Conservation (phyloP, 106 monocot species). For the Triglochin maritima region DNA sequence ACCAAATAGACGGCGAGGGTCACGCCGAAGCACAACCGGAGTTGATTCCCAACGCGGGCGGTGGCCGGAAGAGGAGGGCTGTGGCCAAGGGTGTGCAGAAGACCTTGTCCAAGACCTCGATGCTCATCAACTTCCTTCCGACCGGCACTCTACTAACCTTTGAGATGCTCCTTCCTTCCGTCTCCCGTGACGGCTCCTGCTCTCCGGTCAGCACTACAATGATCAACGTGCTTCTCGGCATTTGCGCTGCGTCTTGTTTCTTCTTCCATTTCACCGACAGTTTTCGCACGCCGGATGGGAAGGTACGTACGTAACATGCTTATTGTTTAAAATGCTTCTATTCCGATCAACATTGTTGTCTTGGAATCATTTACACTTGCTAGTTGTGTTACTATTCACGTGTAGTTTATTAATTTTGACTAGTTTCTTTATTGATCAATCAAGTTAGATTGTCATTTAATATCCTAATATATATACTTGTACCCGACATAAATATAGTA, state of each 20-base stretch:
- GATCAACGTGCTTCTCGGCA: slow-evolving; percentile 50
- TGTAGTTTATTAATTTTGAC: too few species aligned
- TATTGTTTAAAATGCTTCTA: not conserved
- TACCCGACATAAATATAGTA: too few species aligned
- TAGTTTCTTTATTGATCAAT: too few species aligned
- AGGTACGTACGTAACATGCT: not conserved
- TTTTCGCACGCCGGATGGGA: slow-evolving; percentile 64
- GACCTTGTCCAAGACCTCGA: slow-evolving; percentile 80
- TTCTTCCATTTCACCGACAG: slow-evolving; percentile 99
- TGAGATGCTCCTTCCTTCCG: slow-evolving; percentile 87
- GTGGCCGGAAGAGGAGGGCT: slow-evolving; percentile 19
- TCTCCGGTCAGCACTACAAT: slow-evolving; percentile 52
- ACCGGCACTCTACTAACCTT: slow-evolving; percentile 92
- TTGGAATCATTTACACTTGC: too few species aligned
- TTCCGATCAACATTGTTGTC: not conserved
- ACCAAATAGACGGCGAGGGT: too few species aligned
- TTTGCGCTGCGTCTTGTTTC: slow-evolving; percentile 80
- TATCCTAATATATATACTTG: too few species aligned
- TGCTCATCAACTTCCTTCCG: slow-evolving; percentile 90
- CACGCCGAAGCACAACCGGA: too few species aligned
- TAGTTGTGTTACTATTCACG: too few species aligned
- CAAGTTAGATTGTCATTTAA: too few species aligned
- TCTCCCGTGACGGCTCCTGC: slow-evolving; percentile 65
- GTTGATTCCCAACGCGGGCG: not conserved
- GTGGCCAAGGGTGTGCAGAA: slow-evolving; percentile 72